These are phyloP conservation scores for Monosporozyma aerobia DNA, from an alignment of 805 yeast species.

Conservation along the genomic window DNA sequence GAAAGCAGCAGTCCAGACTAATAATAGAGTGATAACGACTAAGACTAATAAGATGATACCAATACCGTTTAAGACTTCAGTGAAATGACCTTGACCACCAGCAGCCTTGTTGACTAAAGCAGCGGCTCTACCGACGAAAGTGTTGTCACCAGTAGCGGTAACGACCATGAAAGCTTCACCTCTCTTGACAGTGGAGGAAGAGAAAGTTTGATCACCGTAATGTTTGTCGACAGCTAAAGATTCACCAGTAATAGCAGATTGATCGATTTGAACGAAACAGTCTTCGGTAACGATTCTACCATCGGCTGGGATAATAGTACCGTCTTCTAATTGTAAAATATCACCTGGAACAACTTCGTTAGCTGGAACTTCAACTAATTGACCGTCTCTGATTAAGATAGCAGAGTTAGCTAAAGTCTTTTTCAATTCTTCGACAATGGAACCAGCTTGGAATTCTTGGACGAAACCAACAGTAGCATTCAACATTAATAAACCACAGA, in stretches of 20 bases:
- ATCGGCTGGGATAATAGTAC: slow-evolving; percentile 87
- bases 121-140: slow-evolving; percentile 96
- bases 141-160: slow-evolving; percentile 90
- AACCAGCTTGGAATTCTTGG: slow-evolving; percentile 97
- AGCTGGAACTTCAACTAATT: slow-evolving; percentile 64
- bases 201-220: slow-evolving; percentile 77
- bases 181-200: slow-evolving; percentile 90
- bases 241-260: slow-evolving; percentile 96
- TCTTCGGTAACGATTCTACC: slow-evolving; percentile 84
- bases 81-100: slow-evolving; percentile 90
- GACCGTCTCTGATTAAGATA: slow-evolving; percentile 74
- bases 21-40: slow-evolving; percentile 76
- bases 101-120: slow-evolving; percentile 91
- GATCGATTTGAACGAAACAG: slow-evolving; percentile 83
- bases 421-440: slow-evolving; percentile 92
- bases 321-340: slow-evolving; percentile 84
- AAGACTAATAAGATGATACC: slow-evolving; percentile 86
- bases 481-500: slow-evolving; percentile 73
- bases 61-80: slow-evolving; percentile 95
- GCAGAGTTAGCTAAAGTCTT: slow-evolving; percentile 91
- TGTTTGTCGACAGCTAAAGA: slow-evolving; percentile 91
- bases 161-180: slow-evolving; percentile 94
- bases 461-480: slow-evolving; percentile 93
- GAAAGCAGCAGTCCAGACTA: slow-evolving; percentile 91
- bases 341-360: slow-evolving; percentile 93